Evolutionary conservation across 2,329 filamentous ascomycete species (phyloP).

Genomic region (Onygenales sp.): DNA sequence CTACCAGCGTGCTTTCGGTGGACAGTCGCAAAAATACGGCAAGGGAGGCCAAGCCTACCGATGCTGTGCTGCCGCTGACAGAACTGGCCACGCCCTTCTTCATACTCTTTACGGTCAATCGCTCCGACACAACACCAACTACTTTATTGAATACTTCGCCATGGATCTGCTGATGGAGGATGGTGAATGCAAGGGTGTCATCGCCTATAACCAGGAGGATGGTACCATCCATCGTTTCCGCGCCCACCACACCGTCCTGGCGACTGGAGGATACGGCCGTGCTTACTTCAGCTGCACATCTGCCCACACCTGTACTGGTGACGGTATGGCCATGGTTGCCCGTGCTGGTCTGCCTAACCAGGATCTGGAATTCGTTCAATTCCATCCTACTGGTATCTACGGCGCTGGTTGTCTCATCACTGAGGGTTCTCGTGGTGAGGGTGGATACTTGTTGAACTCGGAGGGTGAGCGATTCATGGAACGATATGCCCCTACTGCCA

Average conservation of each 20-base stretch:
- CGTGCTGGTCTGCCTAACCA: conserved; percentile 96
- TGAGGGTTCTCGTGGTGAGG: conserved; percentile 94
- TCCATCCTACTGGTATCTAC: conserved; percentile 98
- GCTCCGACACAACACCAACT: conserved; percentile 95
- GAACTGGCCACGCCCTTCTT: conserved; percentile 93
- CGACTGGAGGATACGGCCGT: conserved; percentile 94
- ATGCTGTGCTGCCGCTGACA: conserved; percentile 90
- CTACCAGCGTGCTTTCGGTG: conserved; percentile 75
- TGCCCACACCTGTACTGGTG: conserved; percentile 96
- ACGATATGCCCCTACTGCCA: conserved; percentile 92
- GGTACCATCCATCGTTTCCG: conserved; percentile 95
- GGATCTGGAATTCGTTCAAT: conserved; percentile 98
- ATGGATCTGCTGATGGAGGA: conserved; percentile 96
- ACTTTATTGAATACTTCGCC: conserved; percentile 99
- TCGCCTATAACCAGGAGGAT: conserved; percentile 98
- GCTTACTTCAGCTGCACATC: conserved; percentile 98
- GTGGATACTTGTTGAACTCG: conserved; percentile 93
- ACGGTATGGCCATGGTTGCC: conserved; percentile 98
- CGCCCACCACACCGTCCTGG: conserved; percentile 91
- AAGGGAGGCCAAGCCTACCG: conserved; percentile 98
- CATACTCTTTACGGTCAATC: conserved; percentile 99
- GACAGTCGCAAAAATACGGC: conserved; percentile 87
- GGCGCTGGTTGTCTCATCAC: conserved; percentile 97
- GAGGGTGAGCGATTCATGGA: conserved; percentile 99
- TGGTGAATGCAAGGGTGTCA: conserved; percentile 89